phyloP scores from a whole-genome alignment of 2,329 filamentous ascomycete species.

The Ophiostoma angusticollis region DNA sequence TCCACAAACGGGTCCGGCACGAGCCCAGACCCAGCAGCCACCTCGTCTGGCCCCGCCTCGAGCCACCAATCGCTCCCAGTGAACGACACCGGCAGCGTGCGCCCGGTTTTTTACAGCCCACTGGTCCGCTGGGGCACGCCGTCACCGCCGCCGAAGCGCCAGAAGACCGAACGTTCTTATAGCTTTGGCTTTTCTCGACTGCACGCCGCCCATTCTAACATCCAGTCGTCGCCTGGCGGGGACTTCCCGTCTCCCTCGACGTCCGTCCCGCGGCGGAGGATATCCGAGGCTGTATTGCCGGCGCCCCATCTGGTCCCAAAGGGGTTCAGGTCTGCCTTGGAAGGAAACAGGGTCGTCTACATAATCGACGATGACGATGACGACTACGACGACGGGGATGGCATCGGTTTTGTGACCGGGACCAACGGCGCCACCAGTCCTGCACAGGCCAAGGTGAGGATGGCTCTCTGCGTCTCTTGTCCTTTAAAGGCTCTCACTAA shows the following conservation, averaged over 20 bases:
- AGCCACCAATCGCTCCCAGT: no score
- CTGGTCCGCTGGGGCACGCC: conserved; percentile 1
- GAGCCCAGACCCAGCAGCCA: neutral
- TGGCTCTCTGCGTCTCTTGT: no score
- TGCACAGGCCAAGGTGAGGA: no score
- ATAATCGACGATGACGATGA: conserved; percentile 11
- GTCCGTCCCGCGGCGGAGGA: neutral
- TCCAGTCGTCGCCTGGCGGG: neutral
- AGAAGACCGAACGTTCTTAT: neutral
- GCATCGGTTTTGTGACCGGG: neutral
- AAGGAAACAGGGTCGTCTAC: conserved; percentile 2
- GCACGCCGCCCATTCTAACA: no score
- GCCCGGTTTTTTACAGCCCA: conserved; percentile 3
- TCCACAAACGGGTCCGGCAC: no score
- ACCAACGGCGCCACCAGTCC: neutral
- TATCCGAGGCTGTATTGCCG: neutral
- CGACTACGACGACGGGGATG: neutral
- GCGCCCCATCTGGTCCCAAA: neutral
- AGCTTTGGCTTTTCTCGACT: no score
- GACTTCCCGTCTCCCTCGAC: neutral
- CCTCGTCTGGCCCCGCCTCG: neutral
- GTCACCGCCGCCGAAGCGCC: conserved; percentile 5
- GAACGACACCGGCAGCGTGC: neutral
- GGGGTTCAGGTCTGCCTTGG: neutral
- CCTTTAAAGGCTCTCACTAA: no score